Base-by-base conservation (phyloP, 176 grass and related monocot species). In the Puya raimondii region DNA sequence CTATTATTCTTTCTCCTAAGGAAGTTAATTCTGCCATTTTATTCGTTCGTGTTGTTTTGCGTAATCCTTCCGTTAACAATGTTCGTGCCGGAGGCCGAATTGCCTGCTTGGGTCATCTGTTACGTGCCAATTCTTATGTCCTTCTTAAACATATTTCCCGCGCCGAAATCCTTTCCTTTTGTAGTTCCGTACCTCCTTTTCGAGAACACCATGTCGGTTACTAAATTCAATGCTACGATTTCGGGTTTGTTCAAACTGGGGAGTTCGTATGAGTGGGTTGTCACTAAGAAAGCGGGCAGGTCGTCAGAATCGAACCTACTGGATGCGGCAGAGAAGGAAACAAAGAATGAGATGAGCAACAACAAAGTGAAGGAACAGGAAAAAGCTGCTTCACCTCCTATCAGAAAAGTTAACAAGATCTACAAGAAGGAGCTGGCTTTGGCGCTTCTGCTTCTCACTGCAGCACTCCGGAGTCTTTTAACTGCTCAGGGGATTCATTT, bases 191-290 rank as follows among this genome's bases (percentile, higher is more conserved):
- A 96, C 66, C 91, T 96, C 57, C 84, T 96, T 10, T 96, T 96
- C 1, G 87, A 96, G 72, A 96, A 96, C 73, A 96, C 87, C 17
- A 96, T 91, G 91, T 96, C 91, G 0, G 91, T 96, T 2, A 96
- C 91, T 54, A 96, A 96, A 72, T 96, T 96, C 87, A 90, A 96
- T n/a, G 91, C 87, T 48, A 96, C 90, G 91, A 73, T 96, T 52
- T 96, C 91, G 12, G 91, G 91, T 23, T 67, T 96, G 66, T 90
- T 96, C 83, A 87, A 96, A 72, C 72, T 96, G 5, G 87, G 91
- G 48, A 96, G 87, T 53, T 82, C 91, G 68, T 91, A 96, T 13
- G 91, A 96, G 75, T 96, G 91, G 91, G 80, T 96, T 23, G 91
- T 96, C 57, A 96, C 91, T 53, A 96, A 96, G 84, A 96, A 96